phyloP scores from a whole-genome alignment of 495 filamentous ascomycete genomes.

The Schizothecium vesticola region DNA sequence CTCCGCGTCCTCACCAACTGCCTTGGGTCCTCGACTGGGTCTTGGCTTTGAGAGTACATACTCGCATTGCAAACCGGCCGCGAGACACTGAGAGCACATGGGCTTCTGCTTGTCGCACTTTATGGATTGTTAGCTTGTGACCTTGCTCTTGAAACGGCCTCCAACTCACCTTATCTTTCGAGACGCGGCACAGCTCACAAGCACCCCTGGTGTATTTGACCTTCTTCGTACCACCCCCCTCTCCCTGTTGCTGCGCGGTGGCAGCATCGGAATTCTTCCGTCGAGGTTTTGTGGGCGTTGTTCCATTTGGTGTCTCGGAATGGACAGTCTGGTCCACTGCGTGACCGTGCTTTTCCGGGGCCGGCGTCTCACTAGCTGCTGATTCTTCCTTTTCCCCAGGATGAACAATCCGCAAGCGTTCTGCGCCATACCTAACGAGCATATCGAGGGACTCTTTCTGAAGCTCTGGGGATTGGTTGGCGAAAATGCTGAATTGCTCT shows the following conservation, averaged over 20 bases:
- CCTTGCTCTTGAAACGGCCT: neutral
- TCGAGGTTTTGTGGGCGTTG: slow-evolving; percentile 20
- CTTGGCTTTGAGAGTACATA: slow-evolving; percentile 30
- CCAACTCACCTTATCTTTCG: slow-evolving; percentile 18
- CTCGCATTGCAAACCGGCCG: slow-evolving; percentile 25
- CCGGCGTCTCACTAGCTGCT: neutral
- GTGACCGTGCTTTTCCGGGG: neutral
- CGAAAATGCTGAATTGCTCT: slow-evolving; percentile 48
- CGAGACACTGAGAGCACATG: slow-evolving; percentile 32
- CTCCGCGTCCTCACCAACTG: slow-evolving; percentile 2
- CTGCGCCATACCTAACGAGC: slow-evolving; percentile 42
- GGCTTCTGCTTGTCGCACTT: slow-evolving; percentile 41
- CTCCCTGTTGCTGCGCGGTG: neutral
- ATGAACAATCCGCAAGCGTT: slow-evolving; percentile 42
- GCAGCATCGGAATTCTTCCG: neutral
- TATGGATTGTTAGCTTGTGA: slow-evolving; percentile 2
- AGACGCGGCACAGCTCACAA: slow-evolving; percentile 35
- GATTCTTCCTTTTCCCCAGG: slow-evolving; percentile 16
- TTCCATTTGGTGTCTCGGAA: slow-evolving; percentile 12
- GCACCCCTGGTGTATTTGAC: slow-evolving; percentile 27
- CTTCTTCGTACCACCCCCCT: slow-evolving; percentile 11
- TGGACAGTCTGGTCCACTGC: neutral
- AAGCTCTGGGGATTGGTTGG: slow-evolving; percentile 43
- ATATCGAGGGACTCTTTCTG: slow-evolving; percentile 42
- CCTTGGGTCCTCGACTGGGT: slow-evolving; percentile 10